These are phyloP conservation scores for Diversispora eburnea DNA, from an alignment of 192 early-diverging fungal genomes.

Conservation along the genomic window DNA sequence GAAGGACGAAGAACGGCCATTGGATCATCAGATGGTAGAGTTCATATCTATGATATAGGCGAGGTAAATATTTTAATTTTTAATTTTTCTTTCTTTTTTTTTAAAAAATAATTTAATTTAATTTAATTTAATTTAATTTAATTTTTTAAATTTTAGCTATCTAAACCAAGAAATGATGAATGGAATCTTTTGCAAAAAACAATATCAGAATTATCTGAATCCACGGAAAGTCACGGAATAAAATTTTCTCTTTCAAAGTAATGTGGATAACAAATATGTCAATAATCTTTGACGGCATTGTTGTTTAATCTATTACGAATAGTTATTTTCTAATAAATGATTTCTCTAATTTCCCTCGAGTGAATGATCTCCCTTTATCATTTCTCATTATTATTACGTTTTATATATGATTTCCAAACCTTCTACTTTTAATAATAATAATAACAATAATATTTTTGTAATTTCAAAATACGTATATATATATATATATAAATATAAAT, in stretches of 20 bases:
- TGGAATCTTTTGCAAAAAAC: slow-evolving; percentile 10
- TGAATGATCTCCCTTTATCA: too few relatives aligned
- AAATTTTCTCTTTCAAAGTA: neutral
- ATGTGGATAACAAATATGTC: neutral
- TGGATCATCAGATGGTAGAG: slow-evolving; percentile 78
- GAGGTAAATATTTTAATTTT: slow-evolving; percentile 57
- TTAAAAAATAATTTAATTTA: neutral
- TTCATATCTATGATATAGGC: slow-evolving; percentile 91
- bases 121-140: neutral
- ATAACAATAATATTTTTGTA: too few relatives aligned
- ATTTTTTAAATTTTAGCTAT: slow-evolving; percentile 15
- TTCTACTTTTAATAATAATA: too few relatives aligned
- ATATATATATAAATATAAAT: too few relatives aligned
- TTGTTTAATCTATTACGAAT: too few relatives aligned
- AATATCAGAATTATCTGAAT: slow-evolving; percentile 18
- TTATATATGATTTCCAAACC: too few relatives aligned
- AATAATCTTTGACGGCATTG: too few relatives aligned
- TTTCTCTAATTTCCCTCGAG: too few relatives aligned
- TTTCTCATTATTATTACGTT: too few relatives aligned
- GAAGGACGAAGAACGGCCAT: slow-evolving; percentile 76
- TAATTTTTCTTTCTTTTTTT: neutral
- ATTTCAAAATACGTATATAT: too few relatives aligned
- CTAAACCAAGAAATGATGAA: slow-evolving; percentile 8
- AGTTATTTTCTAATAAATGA: too few relatives aligned
- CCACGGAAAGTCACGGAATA: neutral